Conservation (phyloP, 345 rosid genomes). For the Dipteronia sinensis region DNA sequence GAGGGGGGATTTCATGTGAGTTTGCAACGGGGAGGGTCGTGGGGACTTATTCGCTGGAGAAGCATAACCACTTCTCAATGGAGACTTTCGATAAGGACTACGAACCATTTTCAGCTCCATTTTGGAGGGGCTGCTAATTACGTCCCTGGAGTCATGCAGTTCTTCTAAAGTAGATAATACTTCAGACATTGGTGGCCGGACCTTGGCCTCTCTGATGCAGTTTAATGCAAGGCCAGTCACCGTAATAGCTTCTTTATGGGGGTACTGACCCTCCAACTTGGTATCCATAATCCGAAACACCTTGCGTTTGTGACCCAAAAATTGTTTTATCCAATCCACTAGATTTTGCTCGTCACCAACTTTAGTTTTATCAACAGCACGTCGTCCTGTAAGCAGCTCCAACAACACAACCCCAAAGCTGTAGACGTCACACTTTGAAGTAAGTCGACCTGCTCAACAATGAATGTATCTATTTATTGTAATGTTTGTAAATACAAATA, state of each 20-base stretch:
- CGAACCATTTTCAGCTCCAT: conserved; percentile 1
- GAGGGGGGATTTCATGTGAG: conserved; percentile 9
- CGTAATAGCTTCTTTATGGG: conserved; percentile 54
- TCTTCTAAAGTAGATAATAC: conserved; percentile 49
- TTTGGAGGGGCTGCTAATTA: conserved; percentile 6
- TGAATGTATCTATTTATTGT: background rate
- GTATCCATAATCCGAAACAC: conserved; percentile 74
- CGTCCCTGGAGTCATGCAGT: conserved; percentile 29
- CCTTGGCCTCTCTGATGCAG: conserved; percentile 63
- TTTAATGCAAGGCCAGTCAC: conserved; percentile 58
- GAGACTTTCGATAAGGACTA: conserved; percentile 18
- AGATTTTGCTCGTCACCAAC: conserved; percentile 60
- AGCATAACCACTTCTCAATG: background rate
- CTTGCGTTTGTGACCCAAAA: conserved; percentile 60
- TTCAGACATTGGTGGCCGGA: conserved; percentile 66
- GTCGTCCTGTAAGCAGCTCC: conserved; percentile 65
- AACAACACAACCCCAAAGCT: conserved; percentile 76
- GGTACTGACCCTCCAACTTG: conserved; percentile 69
- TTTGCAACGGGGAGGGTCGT: conserved; percentile 16
- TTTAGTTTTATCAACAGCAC: conserved; percentile 50
- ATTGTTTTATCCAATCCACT: conserved; percentile 78
- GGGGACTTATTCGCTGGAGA: conserved; percentile 25
- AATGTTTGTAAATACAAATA: background rate
- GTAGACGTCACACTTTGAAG: conserved; percentile 67
- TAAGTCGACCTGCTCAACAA: conserved; percentile 53